These are phyloP conservation scores for Diaporthe nobilis DNA, from an alignment of 2,329 filamentous ascomycete genomes.

Conservation along the genomic window DNA sequence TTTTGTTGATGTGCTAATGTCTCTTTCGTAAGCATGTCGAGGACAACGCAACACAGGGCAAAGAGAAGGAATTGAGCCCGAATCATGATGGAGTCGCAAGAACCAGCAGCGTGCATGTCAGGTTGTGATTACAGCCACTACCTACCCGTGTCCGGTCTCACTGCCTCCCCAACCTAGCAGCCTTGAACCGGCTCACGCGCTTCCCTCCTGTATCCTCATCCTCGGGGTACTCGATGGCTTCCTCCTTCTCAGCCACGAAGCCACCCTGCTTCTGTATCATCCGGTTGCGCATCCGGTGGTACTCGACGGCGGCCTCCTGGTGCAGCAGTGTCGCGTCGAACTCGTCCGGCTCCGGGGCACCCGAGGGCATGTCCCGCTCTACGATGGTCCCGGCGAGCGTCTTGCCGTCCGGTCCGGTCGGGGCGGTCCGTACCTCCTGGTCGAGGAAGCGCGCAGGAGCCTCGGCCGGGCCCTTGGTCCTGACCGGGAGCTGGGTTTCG, in stretches of 20 bases:
- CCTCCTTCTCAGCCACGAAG: constrained; percentile 80
- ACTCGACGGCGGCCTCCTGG: constrained; percentile 85
- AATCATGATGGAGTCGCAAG: not conserved
- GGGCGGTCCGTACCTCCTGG: constrained; percentile 52
- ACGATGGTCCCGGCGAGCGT: constrained; percentile 73
- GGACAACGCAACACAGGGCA: not conserved
- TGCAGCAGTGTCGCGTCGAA: constrained; percentile 81
- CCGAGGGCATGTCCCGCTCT: constrained; percentile 62
- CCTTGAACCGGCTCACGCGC: constrained; percentile 81
- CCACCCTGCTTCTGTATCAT: constrained; percentile 88
- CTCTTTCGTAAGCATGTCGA: not conserved
- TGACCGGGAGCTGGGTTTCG: constrained; percentile 14
- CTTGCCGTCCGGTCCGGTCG: constrained; percentile 64
- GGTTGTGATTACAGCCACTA: not conserved
- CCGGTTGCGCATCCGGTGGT: constrained; percentile 84
- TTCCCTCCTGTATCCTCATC: constrained; percentile 72
- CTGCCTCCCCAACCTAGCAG: constrained; percentile 72
- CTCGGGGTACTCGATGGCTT: constrained; percentile 76
- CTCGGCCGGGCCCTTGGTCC: constrained; percentile 58
- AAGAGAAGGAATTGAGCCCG: not conserved
- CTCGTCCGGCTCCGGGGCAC: constrained; percentile 67
- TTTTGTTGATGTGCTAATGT: not conserved
- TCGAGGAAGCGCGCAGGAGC: constrained; percentile 58
- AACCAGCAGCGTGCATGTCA: not conserved
- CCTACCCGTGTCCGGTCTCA: constrained; percentile 45